phyloP scores from a whole-genome alignment of 805 yeast species.

The Yarrowia deformans region DNA sequence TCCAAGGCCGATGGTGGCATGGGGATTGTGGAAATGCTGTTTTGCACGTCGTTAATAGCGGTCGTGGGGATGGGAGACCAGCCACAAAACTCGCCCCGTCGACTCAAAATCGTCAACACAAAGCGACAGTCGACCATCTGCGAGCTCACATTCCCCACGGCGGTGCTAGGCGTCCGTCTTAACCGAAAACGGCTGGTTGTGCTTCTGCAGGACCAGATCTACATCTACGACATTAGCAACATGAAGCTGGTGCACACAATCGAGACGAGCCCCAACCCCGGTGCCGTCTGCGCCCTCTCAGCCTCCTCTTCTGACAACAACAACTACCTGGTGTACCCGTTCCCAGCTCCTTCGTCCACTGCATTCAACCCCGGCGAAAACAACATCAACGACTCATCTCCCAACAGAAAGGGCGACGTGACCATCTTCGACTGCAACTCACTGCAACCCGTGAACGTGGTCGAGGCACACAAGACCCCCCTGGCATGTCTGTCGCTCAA shows the following conservation, averaged over 20 bases:
- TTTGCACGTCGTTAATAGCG: conserved; percentile 85
- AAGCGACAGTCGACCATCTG: conserved; percentile 75
- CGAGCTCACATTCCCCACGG: conserved; percentile 84
- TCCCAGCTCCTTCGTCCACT: conserved; percentile 51
- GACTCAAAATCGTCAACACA: conserved; percentile 82
- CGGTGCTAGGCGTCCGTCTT: conserved; percentile 73
- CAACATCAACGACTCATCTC: conserved; percentile 37
- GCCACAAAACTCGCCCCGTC: conserved; percentile 70
- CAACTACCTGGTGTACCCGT: conserved; percentile 64
- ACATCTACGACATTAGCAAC: conserved; percentile 87
- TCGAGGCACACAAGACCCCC: conserved; percentile 85
- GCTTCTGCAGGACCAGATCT: conserved; percentile 78
- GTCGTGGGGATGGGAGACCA: conserved; percentile 80
- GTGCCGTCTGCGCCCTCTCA: conserved; percentile 52
- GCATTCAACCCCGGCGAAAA: conserved; percentile 42
- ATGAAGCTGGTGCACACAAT: conserved; percentile 80
- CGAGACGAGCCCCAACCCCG: conserved; percentile 60
- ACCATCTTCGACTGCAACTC: conserved; percentile 79
- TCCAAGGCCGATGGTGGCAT: conserved; percentile 54
- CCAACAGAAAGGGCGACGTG: conserved; percentile 62
- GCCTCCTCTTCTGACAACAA: conserved; percentile 53
- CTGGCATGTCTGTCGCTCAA: conserved; percentile 73
- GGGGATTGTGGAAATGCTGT: conserved; percentile 83
- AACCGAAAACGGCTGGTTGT: conserved; percentile 85
- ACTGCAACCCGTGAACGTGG: conserved; percentile 76